Conservation (phyloP, 371 early-diverging fungal genomes). For the Haplosporangium sp. region DNA sequence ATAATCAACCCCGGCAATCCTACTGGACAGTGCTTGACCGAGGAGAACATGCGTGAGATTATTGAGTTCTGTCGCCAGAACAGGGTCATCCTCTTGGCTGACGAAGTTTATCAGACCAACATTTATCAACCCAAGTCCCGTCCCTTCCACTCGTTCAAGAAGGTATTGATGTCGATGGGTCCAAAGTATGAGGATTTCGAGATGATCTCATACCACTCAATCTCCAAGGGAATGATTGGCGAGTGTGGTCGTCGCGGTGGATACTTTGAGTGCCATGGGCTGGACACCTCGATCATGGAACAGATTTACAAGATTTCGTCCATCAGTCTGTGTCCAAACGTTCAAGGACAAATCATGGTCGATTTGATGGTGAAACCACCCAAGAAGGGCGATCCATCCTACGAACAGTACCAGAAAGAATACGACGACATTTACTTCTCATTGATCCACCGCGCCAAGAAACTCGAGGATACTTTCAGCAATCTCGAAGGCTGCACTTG, state of each 20-base stretch:
- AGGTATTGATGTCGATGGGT: slow-evolving; percentile 82
- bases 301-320: slow-evolving; percentile 95
- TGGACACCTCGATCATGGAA: slow-evolving; percentile 79
- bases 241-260: slow-evolving; percentile 99
- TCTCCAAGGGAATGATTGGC: slow-evolving; percentile 98
- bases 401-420: slow-evolving; percentile 80
- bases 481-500: slow-evolving; percentile 86
- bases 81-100: slow-evolving; percentile 88
- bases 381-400: slow-evolving; percentile 79
- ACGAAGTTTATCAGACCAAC: slow-evolving; percentile 98
- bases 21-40: slow-evolving; percentile 90
- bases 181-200: slow-evolving; percentile 72
- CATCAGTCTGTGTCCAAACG: slow-evolving; percentile 91
- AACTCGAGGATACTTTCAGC: slow-evolving; percentile 85
- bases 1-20: slow-evolving; percentile 99
- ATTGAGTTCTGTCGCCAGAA: slow-evolving; percentile 87
- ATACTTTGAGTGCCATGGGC: slow-evolving; percentile 92
- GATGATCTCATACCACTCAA: slow-evolving; percentile 95
- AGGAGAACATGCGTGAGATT: slow-evolving; percentile 87
- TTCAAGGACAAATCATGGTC: slow-evolving; percentile 87
- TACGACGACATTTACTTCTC: slow-evolving; percentile 82
- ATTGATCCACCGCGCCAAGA: slow-evolving; percentile 80
- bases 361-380: slow-evolving; percentile 97
- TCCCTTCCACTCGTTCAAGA: slow-evolving; percentile 96
- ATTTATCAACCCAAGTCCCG: slow-evolving; percentile 81